A percentile compares a stretch with the other conserved stretches of the same genome.
These are phyloP conservation scores for Blastobotrys peoriensis DNA, from an alignment of 805 yeast genomes.

Conservation along the genomic window DNA sequence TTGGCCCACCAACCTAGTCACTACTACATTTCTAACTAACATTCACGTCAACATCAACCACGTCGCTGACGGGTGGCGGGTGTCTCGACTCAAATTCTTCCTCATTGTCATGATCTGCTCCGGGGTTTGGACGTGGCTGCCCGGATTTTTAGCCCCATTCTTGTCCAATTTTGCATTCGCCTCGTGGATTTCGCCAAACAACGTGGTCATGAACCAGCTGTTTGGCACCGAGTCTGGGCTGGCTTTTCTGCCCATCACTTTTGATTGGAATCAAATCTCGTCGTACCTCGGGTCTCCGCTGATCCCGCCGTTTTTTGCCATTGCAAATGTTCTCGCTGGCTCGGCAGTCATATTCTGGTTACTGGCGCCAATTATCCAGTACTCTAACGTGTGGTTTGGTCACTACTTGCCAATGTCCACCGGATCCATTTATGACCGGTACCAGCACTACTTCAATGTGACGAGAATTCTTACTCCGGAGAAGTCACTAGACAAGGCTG, in stretches of 20 bases:
- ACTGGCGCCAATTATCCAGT: slow-evolving; percentile 47
- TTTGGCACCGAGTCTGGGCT: slow-evolving; percentile 59
- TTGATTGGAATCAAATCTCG: slow-evolving; percentile 63
- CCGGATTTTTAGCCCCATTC: slow-evolving; percentile 53
- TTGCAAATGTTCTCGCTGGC: slow-evolving; percentile 40
- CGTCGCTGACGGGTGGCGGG: slow-evolving; percentile 55
- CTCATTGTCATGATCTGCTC: slow-evolving; percentile 34
- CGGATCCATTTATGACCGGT: slow-evolving; percentile 46
- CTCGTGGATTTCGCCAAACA: slow-evolving; percentile 58
- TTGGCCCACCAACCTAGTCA: slow-evolving; percentile 65
- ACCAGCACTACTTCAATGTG: slow-evolving; percentile 45
- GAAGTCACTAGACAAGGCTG: slow-evolving; percentile 39
- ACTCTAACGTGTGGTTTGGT: slow-evolving; percentile 52
- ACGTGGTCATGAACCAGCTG: slow-evolving; percentile 54
- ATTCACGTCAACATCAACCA: slow-evolving; percentile 46
- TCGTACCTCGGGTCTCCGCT: slow-evolving; percentile 55
- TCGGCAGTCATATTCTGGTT: slow-evolving; percentile 49
- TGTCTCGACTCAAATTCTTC: slow-evolving; percentile 48
- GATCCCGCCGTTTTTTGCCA: slow-evolving; percentile 51
- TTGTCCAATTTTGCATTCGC: slow-evolving; percentile 54
- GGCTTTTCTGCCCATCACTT: slow-evolving; percentile 59
- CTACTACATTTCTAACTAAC: slow-evolving; percentile 50
- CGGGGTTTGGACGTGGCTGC: slow-evolving; percentile 55
- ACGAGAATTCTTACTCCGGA: slow-evolving; percentile 38
- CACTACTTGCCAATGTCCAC: slow-evolving; percentile 52